Evolutionary conservation across 805 yeast genomes (phyloP), one percentile per base, ranked within the genome.

Genomic region (Lipomyces anomalus): DNA sequence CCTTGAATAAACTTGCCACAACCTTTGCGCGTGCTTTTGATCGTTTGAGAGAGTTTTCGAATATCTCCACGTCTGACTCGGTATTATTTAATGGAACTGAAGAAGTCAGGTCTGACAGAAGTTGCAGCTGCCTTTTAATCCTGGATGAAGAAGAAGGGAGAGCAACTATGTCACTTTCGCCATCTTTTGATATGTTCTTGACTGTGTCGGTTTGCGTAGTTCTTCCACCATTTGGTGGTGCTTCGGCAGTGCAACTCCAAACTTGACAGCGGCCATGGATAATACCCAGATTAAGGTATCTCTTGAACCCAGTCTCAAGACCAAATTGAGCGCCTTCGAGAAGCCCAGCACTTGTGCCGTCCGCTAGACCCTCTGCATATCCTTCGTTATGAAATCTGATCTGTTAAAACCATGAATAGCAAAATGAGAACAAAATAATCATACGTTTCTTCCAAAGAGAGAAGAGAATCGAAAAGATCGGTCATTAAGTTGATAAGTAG

Each of bases 291-390:
- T 84, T 60, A 1, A 85, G 54, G 56, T 76, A 59, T 22, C 66
- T 47, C 53, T 65, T 62, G 55, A 61, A 65, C 26, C 71, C 68
- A 17, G 70, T 58, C 43, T 66, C 65, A 44, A 72, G 71, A 0
- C 97, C 97, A 54, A 79, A 80, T 58, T 85, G 87, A 58, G 81
- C 82, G 1, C 96, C 97, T 60, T 88, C 96, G 1, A 70, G 53
- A 42, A 65, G 70, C 39, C 87, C 88, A 35, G 78, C 74, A 39
- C 61, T 63, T 1, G 78, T 66, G 0, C 87, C 83, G 41, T 75
- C 82, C 3, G 67, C 63, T 33, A 73, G 73, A 1, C 95, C 97
- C 50, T 85, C 92, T 40, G 65, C 57, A 59, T 65, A 83, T 1
- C 97, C 96, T 48, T 77, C 78, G 4, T 73, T 62, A 59, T 85